phyloP scores from a whole-genome alignment of 116 monocot species.

The Dioscorea cayenensis region DNA sequence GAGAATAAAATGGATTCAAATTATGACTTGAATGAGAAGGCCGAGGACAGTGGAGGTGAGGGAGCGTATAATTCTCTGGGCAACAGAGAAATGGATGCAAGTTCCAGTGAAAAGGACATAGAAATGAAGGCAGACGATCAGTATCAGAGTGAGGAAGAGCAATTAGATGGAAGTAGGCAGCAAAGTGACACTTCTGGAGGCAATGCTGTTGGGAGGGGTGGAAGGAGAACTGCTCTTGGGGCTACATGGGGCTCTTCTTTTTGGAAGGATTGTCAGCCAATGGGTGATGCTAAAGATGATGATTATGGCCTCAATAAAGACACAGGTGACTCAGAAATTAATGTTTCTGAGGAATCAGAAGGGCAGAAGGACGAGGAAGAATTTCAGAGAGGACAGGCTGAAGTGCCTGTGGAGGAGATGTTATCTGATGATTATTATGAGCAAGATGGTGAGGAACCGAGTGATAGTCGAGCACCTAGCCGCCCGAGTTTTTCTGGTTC shows the following conservation, averaged over 20 bases:
- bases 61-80: conserved; percentile 23
- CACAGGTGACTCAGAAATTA: conserved; percentile 25
- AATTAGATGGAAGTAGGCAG: conserved; percentile 22
- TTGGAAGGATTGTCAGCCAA: conserved; percentile 84
- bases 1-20: conserved; percentile 44
- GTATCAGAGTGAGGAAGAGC: conserved; percentile 45
- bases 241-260: conserved; percentile 86
- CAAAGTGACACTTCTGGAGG: conserved; percentile 30
- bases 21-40: conserved; percentile 75
- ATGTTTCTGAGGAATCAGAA: conserved; percentile 37
- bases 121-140: conserved; percentile 45
- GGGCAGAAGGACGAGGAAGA: conserved; percentile 28
- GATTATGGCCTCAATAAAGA: conserved; percentile 18
- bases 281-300: conserved; percentile 27
- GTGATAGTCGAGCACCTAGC: conserved; percentile 52
- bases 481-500: conserved; percentile 43
- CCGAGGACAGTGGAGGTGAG: conserved; percentile 32
- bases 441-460: conserved; percentile 88
- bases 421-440: conserved; percentile 99
- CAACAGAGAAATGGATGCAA: conserved; percentile 38
- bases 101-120: conserved; percentile 36
- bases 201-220: conserved; percentile 28
- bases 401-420: conserved; percentile 88
- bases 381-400: conserved; percentile 44
- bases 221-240: conserved; percentile 36